Conservation (phyloP, 192 early-diverging fungal species). For the Umbelopsis isabellina region DNA sequence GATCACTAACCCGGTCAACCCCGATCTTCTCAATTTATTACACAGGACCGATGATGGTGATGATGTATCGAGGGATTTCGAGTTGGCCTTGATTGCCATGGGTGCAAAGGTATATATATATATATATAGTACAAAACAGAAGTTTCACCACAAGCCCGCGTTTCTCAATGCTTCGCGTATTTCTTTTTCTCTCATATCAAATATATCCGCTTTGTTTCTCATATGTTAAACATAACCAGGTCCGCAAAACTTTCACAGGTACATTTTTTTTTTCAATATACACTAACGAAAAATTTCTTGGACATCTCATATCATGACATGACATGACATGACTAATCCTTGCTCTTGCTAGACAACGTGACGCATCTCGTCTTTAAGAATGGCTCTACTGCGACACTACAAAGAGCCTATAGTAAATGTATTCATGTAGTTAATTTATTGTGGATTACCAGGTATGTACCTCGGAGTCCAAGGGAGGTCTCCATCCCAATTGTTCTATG, state of each 20-base stretch:
- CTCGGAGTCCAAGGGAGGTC: too few relatives aligned
- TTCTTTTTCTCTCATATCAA: too few relatives aligned
- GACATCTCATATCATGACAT: too few relatives aligned
- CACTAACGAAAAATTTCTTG: too few relatives aligned
- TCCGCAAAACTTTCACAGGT: slow-evolving; percentile 15
- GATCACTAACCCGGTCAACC: too few relatives aligned
- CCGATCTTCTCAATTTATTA: neutral
- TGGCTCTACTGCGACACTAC: slow-evolving; percentile 31
- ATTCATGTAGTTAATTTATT: slow-evolving; percentile 31
- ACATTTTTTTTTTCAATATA: neutral
- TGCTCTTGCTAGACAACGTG: slow-evolving; percentile 20
- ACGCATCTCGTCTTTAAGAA: slow-evolving; percentile 41
- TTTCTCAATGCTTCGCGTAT: too few relatives aligned
- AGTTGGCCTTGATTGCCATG: slow-evolving; percentile 31
- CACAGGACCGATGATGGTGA: slow-evolving; percentile 41
- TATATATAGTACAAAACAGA: too few relatives aligned
- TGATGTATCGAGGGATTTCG: slow-evolving; percentile 38
- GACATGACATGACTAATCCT: neutral
- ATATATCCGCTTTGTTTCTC: neutral
- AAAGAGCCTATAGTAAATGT: slow-evolving; percentile 29
- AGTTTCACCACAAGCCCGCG: too few relatives aligned
- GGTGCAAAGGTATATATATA: slow-evolving; percentile 34
- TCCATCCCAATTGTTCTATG: neutral
- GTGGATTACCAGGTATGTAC: slow-evolving; percentile 33
- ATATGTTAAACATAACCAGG: neutral